Conservation (phyloP, 805 yeast species). For the Zygosaccharomyces rouxii region DNA sequence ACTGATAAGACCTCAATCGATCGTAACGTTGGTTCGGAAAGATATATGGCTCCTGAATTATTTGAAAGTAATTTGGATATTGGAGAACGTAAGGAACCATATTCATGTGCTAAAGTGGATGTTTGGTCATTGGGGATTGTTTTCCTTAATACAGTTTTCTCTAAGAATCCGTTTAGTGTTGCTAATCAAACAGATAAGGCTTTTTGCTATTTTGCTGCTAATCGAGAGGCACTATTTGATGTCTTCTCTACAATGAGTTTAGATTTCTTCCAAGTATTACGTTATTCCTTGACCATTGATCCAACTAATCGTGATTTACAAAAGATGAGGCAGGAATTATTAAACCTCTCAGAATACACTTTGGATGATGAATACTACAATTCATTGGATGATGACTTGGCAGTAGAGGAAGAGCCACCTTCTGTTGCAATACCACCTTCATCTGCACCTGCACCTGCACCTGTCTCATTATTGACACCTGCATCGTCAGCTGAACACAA, state of each 20-base stretch:
- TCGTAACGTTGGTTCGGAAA: slow-evolving; percentile 83
- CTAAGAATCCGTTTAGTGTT: slow-evolving; percentile 77
- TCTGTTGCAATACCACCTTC: slow-evolving; percentile 23
- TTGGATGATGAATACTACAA: slow-evolving; percentile 69
- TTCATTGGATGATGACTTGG: slow-evolving; percentile 40
- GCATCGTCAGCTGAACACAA: slow-evolving; percentile 20
- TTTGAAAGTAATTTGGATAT: slow-evolving; percentile 48
- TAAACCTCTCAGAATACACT: slow-evolving; percentile 62
- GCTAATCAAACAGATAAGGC: slow-evolving; percentile 79
- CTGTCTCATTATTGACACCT: slow-evolving; percentile 32
- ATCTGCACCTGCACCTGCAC: slow-evolving; percentile 28
- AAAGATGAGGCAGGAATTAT: slow-evolving; percentile 56
- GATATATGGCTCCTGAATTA: slow-evolving; percentile 94
- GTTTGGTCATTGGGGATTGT: slow-evolving; percentile 89
- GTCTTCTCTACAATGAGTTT: slow-evolving; percentile 84
- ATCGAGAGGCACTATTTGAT: slow-evolving; percentile 86
- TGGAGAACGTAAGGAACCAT: slow-evolving; percentile 45
- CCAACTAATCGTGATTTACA: slow-evolving; percentile 75
- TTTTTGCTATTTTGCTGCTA: slow-evolving; percentile 78
- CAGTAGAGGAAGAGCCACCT: slow-evolving; percentile 14
- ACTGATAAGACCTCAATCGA: slow-evolving; percentile 50
- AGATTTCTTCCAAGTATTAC: slow-evolving; percentile 79
- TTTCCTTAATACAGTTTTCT: slow-evolving; percentile 78
- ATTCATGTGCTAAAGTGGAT: slow-evolving; percentile 79
- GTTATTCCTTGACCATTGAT: slow-evolving; percentile 75